These are phyloP conservation scores for Ascosphaera aggregata DNA, from an alignment of 2,329 filamentous ascomycete genomes.

Conservation along the genomic window DNA sequence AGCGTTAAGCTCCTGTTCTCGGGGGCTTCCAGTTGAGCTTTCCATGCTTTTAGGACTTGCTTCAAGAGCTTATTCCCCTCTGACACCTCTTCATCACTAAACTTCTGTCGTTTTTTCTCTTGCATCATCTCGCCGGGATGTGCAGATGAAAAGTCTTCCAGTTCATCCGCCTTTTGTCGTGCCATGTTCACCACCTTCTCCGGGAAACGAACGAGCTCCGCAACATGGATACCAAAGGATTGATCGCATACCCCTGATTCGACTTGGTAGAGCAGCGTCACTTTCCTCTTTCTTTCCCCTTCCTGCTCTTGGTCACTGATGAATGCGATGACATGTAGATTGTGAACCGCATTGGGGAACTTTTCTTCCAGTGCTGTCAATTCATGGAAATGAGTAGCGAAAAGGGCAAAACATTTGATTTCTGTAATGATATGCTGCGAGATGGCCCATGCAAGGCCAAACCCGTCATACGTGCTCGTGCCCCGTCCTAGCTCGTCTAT, in stretches of 20 bases:
- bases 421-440: constrained; percentile 93
- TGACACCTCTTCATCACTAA: constrained; percentile 69
- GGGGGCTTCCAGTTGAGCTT: constrained; percentile 43
- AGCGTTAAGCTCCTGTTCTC: constrained; percentile 33
- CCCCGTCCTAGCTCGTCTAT: constrained; percentile 94
- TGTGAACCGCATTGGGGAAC: constrained; percentile 59
- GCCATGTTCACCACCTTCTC: constrained; percentile 97
- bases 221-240: constrained; percentile 94
- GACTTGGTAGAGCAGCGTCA: constrained; percentile 91
- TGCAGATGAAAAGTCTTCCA: constrained; percentile 56
- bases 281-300: constrained; percentile 40
- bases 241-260: constrained; percentile 91
- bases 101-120: constrained; percentile 19
- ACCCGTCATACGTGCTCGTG: constrained; percentile 94
- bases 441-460: constrained; percentile 97
- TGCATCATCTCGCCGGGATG: constrained; percentile 20
- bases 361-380: constrained; percentile 74
- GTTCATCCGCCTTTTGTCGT: constrained; percentile 93
- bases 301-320: constrained; percentile 34
- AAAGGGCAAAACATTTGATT: constrained; percentile 82
- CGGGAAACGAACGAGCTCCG: constrained; percentile 87
- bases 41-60: constrained; percentile 56
- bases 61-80: constrained; percentile 65
- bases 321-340: constrained; percentile 89
- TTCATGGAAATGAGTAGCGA: constrained; percentile 97